A percentile compares a stretch with the other conserved stretches of the same genome.
Evolutionary conservation across 2,329 filamentous ascomycete genomes (phyloP).

Genomic region (Fusarium agapanthi): DNA sequence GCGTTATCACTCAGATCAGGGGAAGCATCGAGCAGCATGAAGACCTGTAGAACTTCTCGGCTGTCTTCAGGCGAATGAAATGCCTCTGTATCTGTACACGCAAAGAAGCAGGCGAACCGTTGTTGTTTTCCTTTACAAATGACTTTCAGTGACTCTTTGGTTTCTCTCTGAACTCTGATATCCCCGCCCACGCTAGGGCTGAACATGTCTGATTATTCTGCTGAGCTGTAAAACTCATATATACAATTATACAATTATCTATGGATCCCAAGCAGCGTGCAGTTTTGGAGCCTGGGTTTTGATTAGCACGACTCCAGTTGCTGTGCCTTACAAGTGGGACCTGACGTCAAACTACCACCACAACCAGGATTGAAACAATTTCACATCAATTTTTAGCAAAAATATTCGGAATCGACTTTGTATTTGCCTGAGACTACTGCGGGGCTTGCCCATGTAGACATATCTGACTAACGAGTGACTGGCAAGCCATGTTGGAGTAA

Average conservation of each 20-base stretch:
- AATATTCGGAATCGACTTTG: slow-evolving; percentile 39
- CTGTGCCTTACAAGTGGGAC: slow-evolving; percentile 1
- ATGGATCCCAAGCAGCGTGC: background rate
- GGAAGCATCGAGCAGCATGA: slow-evolving; percentile 44
- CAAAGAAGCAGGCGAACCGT: background rate
- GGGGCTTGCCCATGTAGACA: slow-evolving; percentile 43
- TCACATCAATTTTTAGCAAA: background rate
- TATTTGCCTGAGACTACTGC: slow-evolving; percentile 49
- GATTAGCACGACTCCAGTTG: background rate
- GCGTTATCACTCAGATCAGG: slow-evolving; percentile 42
- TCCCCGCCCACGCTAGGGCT: slow-evolving; percentile 16
- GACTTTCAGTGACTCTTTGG: background rate
- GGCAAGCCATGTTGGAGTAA: slow-evolving; percentile 45
- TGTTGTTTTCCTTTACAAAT: background rate
- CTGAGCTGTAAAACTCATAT: background rate
- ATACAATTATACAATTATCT: background rate
- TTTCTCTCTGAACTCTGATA: slow-evolving; percentile 16
- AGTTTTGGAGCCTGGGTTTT: background rate
- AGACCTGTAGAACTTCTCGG: slow-evolving; percentile 35
- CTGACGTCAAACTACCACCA: background rate
- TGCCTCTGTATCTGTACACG: background rate
- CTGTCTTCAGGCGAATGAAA: background rate
- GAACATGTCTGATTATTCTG: background rate
- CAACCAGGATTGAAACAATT: background rate
- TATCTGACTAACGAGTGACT: slow-evolving; percentile 46